Base-by-base conservation (phyloP, 176 grass and related monocot species). In the Dendrocalamus sinicus region DNA sequence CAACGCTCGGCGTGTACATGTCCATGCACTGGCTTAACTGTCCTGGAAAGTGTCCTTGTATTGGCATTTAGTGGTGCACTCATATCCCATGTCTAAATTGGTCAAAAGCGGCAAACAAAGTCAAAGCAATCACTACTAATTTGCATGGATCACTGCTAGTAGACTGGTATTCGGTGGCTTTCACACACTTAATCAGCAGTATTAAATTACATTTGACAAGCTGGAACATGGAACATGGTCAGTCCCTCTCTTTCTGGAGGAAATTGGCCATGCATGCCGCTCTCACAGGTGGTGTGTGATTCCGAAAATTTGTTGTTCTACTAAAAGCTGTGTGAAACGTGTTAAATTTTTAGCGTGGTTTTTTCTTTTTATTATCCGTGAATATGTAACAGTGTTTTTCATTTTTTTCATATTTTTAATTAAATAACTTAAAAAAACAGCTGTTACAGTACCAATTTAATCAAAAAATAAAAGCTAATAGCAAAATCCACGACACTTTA, bases 191-290 rank as follows among this genome's bases (percentile, higher is more conserved):
- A n/a, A 10, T 4, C 23, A 60, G 58, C 9, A 24, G 22, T 24
- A 12, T 12, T 24, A 24, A 72, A 72, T 24, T 46, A 20, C 19
- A 47, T 4, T 47, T 13, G 40, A 72, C 40, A 46, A 44, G 32
- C n/a, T 72, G 53, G 66, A 60, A 37, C 64, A 61, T 59, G 16
- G 19, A n/a, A n/a, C n/a, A n/a, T 1, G 3, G 61, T 43, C 45
- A 30, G 22, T 9, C 80, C 65, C 35, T 23, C 65, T 44, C 54
- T 78, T 77, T 48, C 55, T 3, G 45, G 63, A 82, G 72, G 79
- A 61, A 68, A 88, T 20, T 58, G 39, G 63, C 72, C 86, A 79
- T 50, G 30, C 52, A 83, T 88, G 62, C 60, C 86, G 86, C 79
- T 55, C 32, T 35, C 3, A 35, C 32, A 35, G 32, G 32, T 2